These are phyloP conservation scores for Mycena maculata DNA, from an alignment of 768 basidiomycete genomes.

Conservation along the genomic window DNA sequence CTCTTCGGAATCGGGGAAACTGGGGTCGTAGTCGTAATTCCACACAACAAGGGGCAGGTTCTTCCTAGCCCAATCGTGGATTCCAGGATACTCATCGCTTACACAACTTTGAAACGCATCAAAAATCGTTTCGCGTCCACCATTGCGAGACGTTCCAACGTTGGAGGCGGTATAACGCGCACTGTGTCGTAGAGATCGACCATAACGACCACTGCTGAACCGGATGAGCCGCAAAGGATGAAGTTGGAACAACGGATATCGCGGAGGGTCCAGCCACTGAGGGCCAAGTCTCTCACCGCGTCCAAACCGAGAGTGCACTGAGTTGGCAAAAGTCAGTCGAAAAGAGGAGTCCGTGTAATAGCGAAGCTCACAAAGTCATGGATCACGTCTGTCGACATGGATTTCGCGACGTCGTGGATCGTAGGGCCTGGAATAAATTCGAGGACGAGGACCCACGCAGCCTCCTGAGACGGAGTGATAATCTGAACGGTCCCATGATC, in stretches of 20 bases:
- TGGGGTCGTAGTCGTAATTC: constrained; percentile 5
- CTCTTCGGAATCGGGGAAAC: constrained; percentile 9
- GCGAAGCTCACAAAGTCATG: constrained; percentile 15
- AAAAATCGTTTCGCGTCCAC: constrained; percentile 8
- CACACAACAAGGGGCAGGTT: constrained; percentile 9
- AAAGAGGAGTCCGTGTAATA: background rate
- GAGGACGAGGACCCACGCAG: constrained; percentile 17
- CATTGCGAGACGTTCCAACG: constrained; percentile 6
- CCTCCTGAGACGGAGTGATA: constrained; percentile 13
- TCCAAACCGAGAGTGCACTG: constrained; percentile 16
- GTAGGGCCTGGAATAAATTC: constrained; percentile 19
- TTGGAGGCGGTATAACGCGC: constrained; percentile 1
- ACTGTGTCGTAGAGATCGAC: constrained; percentile 16
- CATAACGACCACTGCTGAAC: constrained; percentile 4
- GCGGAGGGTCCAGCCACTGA: constrained; percentile 12
- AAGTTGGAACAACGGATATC: constrained; percentile 11
- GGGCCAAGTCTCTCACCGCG: constrained; percentile 9
- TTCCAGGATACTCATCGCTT: constrained; percentile 8
- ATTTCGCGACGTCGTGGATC: constrained; percentile 12
- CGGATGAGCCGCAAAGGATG: constrained; percentile 4
- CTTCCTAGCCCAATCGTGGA: constrained; percentile 7
- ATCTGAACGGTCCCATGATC: constrained; percentile 6
- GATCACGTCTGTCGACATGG: background rate
- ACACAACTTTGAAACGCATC: constrained; percentile 4
- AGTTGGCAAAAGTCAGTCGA: background rate